These are phyloP conservation scores for Pezicula radicicola DNA, from an alignment of 2,329 filamentous ascomycete species.

Conservation along the genomic window DNA sequence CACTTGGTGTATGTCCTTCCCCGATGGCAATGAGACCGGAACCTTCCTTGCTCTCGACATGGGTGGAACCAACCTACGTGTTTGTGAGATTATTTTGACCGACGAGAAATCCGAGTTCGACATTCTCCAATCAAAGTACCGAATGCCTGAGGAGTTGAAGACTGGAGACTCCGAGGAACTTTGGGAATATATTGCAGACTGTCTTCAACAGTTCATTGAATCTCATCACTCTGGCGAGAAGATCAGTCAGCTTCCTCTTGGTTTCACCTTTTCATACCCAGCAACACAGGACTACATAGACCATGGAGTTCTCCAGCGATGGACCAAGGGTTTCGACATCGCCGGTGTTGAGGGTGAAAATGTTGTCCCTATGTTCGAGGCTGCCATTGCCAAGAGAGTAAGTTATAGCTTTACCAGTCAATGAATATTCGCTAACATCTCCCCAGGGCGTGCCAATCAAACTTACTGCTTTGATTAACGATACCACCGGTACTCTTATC, in stretches of 20 bases:
- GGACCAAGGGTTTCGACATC: constrained; percentile 98
- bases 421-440: constrained; percentile 11
- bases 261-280: constrained; percentile 96
- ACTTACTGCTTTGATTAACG: constrained; percentile 90
- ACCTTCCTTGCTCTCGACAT: constrained; percentile 90
- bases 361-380: constrained; percentile 84
- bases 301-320: constrained; percentile 86
- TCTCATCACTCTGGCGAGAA: constrained; percentile 72
- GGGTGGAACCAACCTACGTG: constrained; percentile 92
- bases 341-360: constrained; percentile 86
- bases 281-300: constrained; percentile 92
- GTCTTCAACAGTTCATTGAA: constrained; percentile 85
- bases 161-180: constrained; percentile 79
- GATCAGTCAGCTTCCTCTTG: constrained; percentile 69
- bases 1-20: constrained; percentile 91
- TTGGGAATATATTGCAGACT: constrained; percentile 94
- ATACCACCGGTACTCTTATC: constrained; percentile 95
- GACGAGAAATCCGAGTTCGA: constrained; percentile 88
- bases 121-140: constrained; percentile 94
- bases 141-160: constrained; percentile 90
- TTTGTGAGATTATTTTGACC: constrained; percentile 88
- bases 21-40: constrained; percentile 81
- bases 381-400: constrained; percentile 68
- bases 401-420: constrained; percentile 14
- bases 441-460: constrained; percentile 82